Evolutionary conservation across 768 basidiomycete species (phyloP), one percentile per base, ranked within the genome.

Genomic region (Collybiopsis confluens): DNA sequence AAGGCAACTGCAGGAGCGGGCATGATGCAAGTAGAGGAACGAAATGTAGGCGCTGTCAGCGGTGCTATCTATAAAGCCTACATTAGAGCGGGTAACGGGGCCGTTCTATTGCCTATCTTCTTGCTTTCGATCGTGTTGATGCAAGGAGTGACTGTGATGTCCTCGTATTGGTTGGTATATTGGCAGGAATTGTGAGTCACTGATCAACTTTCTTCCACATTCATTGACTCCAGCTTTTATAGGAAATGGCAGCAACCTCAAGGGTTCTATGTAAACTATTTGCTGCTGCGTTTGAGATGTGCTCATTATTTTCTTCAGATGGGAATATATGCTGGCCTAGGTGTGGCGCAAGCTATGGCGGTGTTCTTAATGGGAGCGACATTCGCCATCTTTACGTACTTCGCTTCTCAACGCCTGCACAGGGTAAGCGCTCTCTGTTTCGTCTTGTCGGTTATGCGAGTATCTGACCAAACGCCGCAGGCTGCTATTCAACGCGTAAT

Each of bases 21-120:
- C 10, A 70, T 93, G 40, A 95, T 94, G 90, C 89, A 92, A 62
- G 73, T 71, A 23, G 93, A 95, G 67, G 91, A 94, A 64, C 75
- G 92, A 16, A 88, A 87, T 59, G 84, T 81, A 0, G 93, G 92
- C 3, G 80, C 88, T 0, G 79, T 92, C 58, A 73, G 75, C 30
- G 62, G 68, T 58, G 56, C 67, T 1, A 77, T 85, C 10, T 86
- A 86, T 59, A 77, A 70, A 62, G 63, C 77, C 30, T 96, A 92
- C 65, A 62, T 88, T 45, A 67, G 71, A 28, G 90, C 91, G 3
- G 93, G 85, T 1, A 80, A 81, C 27, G 92, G 90, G 11, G 56
- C 56, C 3, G 58, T 86, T 47, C 73, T 90, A 18, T 57, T 93
- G 1, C 91, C 93, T 0, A 50, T 87, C 18, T 64, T 96, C 38